Percentiles rank a stretch among this genome's conserved stretches.
These are phyloP conservation scores for Spathaspora passalidarum DNA, from an alignment of 805 yeast genomes.

Conservation along the genomic window DNA sequence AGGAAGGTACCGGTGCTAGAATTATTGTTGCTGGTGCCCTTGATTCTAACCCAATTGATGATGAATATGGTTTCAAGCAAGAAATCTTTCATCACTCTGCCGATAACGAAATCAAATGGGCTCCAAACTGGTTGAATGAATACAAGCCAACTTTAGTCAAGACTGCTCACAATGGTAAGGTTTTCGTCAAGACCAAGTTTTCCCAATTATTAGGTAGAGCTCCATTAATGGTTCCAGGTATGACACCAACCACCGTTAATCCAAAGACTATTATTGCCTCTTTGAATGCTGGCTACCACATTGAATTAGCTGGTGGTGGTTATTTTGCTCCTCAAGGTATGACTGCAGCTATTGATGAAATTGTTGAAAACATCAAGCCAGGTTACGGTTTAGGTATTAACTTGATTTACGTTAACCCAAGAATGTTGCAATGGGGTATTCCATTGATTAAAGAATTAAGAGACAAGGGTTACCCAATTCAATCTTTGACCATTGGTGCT, in stretches of 20 bases:
- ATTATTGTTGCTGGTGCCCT: slow-evolving; percentile 90
- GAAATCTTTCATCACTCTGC: slow-evolving; percentile 76
- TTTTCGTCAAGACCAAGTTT: slow-evolving; percentile 90
- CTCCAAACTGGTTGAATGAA: slow-evolving; percentile 88
- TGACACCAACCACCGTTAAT: slow-evolving; percentile 97
- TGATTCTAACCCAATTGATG: slow-evolving; percentile 59
- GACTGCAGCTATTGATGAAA: slow-evolving; percentile 71
- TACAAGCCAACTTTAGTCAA: slow-evolving; percentile 82
- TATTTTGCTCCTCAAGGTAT: slow-evolving; percentile 74
- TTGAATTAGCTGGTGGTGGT: slow-evolving; percentile 99
- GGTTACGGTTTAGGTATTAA: slow-evolving; percentile 92
- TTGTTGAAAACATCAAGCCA: slow-evolving; percentile 64
- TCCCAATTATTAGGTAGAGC: slow-evolving; percentile 90
- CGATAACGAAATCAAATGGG: slow-evolving; percentile 65
- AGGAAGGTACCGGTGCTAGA: slow-evolving; percentile 98
- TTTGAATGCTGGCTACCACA: slow-evolving; percentile 93
- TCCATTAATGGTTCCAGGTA: slow-evolving; percentile 97
- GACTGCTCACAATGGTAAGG: slow-evolving; percentile 62
- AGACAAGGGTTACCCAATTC: slow-evolving; percentile 91
- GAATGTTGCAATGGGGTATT: slow-evolving; percentile 98
- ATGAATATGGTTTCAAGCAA: slow-evolving; percentile 93
- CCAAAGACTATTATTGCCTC: slow-evolving; percentile 94
- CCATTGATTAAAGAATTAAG: slow-evolving; percentile 90
- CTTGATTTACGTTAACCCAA: slow-evolving; percentile 93
- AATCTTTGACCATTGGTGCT: slow-evolving; percentile 96